Conservation (phyloP, 768 basidiomycete species). For the Russula ochroleuca region DNA sequence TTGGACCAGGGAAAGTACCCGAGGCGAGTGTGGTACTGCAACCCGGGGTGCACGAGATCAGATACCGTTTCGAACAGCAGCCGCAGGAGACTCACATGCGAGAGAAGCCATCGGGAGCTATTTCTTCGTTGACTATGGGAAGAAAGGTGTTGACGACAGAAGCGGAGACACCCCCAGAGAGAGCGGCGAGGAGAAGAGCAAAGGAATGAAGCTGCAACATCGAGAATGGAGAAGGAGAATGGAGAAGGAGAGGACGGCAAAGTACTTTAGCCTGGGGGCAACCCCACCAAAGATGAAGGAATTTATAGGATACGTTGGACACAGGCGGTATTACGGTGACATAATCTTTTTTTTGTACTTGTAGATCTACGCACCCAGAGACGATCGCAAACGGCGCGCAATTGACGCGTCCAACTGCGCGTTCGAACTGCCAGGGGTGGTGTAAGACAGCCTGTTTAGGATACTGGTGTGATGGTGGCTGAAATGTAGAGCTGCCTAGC, state of each 20-base stretch:
- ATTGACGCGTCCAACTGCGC: not conserved
- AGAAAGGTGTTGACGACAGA: constrained; percentile 29
- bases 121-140: constrained; percentile 24
- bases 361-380: no score
- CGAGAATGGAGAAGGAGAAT: not conserved
- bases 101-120: constrained; percentile 30
- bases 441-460: no score
- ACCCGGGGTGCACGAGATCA: not conserved
- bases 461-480: not conserved
- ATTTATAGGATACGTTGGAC: constrained; percentile 11
- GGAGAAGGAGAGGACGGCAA: not conserved
- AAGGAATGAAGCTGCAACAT: constrained; percentile 12
- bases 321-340: not conserved
- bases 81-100: constrained; percentile 16
- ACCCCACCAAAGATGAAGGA: not conserved
- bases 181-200: constrained; percentile 8
- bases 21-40: not conserved
- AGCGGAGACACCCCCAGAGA: constrained; percentile 13
- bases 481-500: not conserved
- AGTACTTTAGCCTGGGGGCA: constrained; percentile 2
- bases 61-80: not conserved
- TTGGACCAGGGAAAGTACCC: constrained; percentile 11
- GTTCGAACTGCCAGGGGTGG: not conserved
- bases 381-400: no score
- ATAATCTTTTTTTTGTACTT: not conserved